Percentiles rank a stretch among this genome's conserved stretches.
These are phyloP conservation scores for Pholiota conissans DNA, from an alignment of 768 basidiomycete species.

Conservation along the genomic window DNA sequence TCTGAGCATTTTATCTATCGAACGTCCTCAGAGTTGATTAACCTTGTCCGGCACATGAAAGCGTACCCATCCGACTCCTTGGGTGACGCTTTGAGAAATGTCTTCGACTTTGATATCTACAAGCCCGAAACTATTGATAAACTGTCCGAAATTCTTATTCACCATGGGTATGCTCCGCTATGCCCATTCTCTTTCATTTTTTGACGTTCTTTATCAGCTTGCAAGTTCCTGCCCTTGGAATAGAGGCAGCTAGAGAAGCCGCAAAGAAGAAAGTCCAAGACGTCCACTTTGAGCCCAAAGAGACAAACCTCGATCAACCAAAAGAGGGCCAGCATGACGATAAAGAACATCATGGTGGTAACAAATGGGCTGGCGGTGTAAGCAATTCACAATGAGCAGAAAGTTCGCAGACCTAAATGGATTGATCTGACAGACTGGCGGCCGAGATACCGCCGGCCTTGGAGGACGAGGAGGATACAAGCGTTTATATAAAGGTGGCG, in stretches of 20 bases:
- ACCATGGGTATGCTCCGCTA: conserved; percentile 49
- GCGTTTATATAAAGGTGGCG: conserved; percentile 60
- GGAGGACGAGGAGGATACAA: conserved; percentile 71
- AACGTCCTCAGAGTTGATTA: conserved; percentile 55
- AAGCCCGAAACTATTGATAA: conserved; percentile 65
- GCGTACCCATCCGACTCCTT: conserved; percentile 59
- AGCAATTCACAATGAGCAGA: conserved; percentile 11
- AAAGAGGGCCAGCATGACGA: conserved; percentile 67
- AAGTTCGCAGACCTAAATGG: neutral
- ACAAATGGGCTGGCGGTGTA: conserved; percentile 68
- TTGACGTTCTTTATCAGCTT: conserved; percentile 34
- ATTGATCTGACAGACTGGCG: conserved; percentile 47
- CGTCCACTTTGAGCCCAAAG: conserved; percentile 55
- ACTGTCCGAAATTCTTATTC: conserved; percentile 54
- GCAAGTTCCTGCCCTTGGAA: conserved; percentile 50
- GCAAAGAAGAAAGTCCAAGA: conserved; percentile 55
- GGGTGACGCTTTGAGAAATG: conserved; percentile 59
- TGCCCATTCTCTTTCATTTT: neutral
- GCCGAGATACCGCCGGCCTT: conserved; percentile 64
- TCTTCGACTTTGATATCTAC: conserved; percentile 73
- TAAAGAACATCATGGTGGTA: conserved; percentile 62
- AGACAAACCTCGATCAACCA: conserved; percentile 49
- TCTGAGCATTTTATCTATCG: neutral
- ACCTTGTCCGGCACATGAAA: conserved; percentile 62
- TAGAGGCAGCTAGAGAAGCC: conserved; percentile 57